phyloP scores from a whole-genome alignment of 768 basidiomycete species.

The Mycena chlorophos region DNA sequence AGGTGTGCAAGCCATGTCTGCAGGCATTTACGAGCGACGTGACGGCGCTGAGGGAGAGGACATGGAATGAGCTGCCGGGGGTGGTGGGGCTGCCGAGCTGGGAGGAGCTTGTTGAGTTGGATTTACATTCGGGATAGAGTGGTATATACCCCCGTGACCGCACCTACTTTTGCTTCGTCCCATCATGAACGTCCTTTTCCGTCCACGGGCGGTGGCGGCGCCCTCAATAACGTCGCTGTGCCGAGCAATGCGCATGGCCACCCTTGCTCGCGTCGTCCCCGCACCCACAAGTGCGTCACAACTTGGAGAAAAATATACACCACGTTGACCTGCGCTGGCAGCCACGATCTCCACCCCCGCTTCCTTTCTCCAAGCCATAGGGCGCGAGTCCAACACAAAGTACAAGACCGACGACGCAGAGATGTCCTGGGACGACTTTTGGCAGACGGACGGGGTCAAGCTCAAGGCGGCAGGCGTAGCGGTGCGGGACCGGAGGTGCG shows the following conservation, averaged over 20 bases:
- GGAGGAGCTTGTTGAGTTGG: constrained; percentile 39
- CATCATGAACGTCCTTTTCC: background rate
- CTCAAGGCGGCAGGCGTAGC: constrained; percentile 64
- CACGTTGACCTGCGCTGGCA: constrained; percentile 25
- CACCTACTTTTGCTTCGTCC: background rate
- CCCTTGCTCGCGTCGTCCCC: background rate
- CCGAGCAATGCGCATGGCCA: background rate
- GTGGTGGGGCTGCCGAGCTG: constrained; percentile 49
- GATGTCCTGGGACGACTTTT: constrained; percentile 68
- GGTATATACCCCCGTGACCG: background rate
- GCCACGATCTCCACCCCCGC: constrained; percentile 55
- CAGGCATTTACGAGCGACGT: constrained; percentile 44
- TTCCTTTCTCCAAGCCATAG: constrained; percentile 74
- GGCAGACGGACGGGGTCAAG: constrained; percentile 56
- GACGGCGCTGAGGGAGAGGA: constrained; percentile 34
- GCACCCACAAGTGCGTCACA: background rate
- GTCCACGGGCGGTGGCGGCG: background rate
- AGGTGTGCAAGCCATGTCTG: constrained; percentile 47
- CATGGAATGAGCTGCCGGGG: constrained; percentile 51
- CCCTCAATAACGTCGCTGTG: background rate
- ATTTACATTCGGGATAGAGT: constrained; percentile 22
- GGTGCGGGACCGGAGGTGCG: constrained; percentile 14
- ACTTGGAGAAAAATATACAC: background rate
- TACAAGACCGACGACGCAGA: constrained; percentile 51
- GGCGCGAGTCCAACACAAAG: constrained; percentile 67